phyloP scores from a whole-genome alignment of 768 basidiomycete species.

The Panaeolus cyanescens region DNA sequence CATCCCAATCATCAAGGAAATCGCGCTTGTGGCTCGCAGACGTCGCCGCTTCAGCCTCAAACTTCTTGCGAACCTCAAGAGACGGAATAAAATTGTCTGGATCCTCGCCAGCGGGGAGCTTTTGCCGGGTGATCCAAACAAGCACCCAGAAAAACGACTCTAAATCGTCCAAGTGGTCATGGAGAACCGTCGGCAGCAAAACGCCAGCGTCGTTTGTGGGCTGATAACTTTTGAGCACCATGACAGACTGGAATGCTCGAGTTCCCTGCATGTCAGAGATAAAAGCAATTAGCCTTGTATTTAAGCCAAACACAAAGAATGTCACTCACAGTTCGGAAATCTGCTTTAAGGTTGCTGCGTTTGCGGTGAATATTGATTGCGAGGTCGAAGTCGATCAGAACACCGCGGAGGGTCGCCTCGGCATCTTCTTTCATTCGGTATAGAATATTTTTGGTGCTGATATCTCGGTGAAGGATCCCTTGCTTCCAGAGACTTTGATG shows the following conservation, averaged over 20 bases:
- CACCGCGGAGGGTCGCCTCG: neutral
- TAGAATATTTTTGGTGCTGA: slow-evolving; percentile 26
- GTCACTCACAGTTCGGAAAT: slow-evolving; percentile 9
- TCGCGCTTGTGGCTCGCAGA: neutral
- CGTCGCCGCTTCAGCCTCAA: neutral
- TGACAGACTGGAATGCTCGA: neutral
- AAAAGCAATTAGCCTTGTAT: too few species aligned
- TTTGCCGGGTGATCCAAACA: neutral
- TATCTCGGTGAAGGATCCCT: slow-evolving; percentile 26
- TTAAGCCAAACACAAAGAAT: too few species aligned
- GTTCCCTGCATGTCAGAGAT: too few species aligned
- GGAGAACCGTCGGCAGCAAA: neutral
- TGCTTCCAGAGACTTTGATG: neutral
- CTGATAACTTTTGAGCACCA: neutral
- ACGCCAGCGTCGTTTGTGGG: neutral
- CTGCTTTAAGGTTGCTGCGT: neutral
- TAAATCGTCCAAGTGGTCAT: neutral
- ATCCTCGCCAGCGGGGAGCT: neutral
- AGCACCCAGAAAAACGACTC: neutral
- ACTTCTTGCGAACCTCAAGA: neutral
- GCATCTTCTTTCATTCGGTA: slow-evolving; percentile 4
- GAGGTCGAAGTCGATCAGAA: slow-evolving; percentile 17
- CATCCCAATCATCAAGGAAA: neutral
- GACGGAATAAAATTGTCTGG: too few species aligned
- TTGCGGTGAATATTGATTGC: slow-evolving; percentile 7